Conservation (phyloP, 371 early-diverging fungal genomes). For the Mortierella sp. region DNA sequence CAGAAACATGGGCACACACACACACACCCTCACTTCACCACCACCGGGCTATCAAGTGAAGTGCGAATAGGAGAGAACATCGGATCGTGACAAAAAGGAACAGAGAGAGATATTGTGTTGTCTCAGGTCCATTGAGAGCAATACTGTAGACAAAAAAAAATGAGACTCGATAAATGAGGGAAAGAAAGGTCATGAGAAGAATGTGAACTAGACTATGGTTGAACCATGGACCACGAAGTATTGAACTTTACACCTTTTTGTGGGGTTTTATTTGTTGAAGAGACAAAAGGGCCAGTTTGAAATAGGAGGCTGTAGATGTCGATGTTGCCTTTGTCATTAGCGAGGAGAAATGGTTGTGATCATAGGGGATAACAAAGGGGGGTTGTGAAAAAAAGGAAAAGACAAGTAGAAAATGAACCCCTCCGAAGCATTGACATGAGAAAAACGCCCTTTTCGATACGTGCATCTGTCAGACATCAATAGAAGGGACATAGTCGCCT, state of each 20-base stretch:
- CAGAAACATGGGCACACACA: background rate
- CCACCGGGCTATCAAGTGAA: background rate
- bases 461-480: no score
- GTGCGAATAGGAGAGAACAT: background rate
- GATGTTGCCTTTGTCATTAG: background rate
- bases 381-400: background rate
- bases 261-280: background rate
- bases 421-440: background rate
- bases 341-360: background rate
- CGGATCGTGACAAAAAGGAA: background rate
- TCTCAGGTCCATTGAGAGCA: no score
- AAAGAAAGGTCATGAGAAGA: conserved; percentile 7
- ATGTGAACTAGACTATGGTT: background rate
- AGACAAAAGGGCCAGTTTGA: background rate
- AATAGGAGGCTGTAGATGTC: background rate
- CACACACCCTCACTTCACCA: background rate
- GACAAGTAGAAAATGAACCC: background rate
- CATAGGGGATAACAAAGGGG: background rate
- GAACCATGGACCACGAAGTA: background rate
- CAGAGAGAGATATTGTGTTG: conserved; percentile 5
- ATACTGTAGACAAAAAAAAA: no score
- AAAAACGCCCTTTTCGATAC: no score
- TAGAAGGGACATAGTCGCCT: no score
- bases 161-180: background rate
- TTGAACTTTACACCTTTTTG: background rate